These are phyloP conservation scores for Ophiostoma montium DNA, from an alignment of 2,329 filamentous ascomycete genomes.

Conservation along the genomic window DNA sequence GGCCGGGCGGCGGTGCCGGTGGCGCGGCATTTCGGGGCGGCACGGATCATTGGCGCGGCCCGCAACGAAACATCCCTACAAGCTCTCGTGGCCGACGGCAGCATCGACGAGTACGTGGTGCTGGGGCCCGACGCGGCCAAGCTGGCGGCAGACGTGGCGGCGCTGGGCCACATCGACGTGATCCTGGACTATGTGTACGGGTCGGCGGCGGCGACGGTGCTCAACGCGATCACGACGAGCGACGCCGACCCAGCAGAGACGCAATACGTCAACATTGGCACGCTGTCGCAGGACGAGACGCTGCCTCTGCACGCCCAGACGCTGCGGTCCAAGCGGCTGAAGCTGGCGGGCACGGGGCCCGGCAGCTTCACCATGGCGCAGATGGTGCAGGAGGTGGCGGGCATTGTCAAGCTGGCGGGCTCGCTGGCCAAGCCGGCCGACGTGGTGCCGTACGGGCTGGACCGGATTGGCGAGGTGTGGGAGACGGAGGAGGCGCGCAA, in stretches of 20 bases:
- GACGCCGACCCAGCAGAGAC: slow-evolving; percentile 19
- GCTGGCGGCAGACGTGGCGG: slow-evolving; percentile 30
- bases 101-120: slow-evolving; percentile 33
- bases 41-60: slow-evolving; percentile 35
- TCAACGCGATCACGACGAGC: slow-evolving; percentile 29
- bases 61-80: slow-evolving; percentile 30
- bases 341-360: slow-evolving; percentile 30
- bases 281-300: slow-evolving; percentile 24
- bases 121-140: slow-evolving; percentile 24
- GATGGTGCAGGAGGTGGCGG: slow-evolving; percentile 18
- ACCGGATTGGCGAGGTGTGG: slow-evolving; percentile 6
- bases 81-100: slow-evolving; percentile 8
- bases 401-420: slow-evolving; percentile 6
- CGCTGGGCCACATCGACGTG: slow-evolving; percentile 33
- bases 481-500: slow-evolving; percentile 9
- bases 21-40: slow-evolving; percentile 33
- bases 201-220: slow-evolving; percentile 26
- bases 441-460: slow-evolving; percentile 6
- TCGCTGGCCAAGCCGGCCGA: slow-evolving; percentile 5
- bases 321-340: slow-evolving; percentile 34
- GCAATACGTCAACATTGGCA: slow-evolving; percentile 40
- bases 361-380: slow-evolving; percentile 27
- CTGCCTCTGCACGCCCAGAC: slow-evolving; percentile 27
- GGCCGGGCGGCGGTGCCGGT: slow-evolving; percentile 36
- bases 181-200: slow-evolving; percentile 46